phyloP scores from a whole-genome alignment of 2,329 filamentous ascomycete species.

The Neodidymelliopsis sp. region DNA sequence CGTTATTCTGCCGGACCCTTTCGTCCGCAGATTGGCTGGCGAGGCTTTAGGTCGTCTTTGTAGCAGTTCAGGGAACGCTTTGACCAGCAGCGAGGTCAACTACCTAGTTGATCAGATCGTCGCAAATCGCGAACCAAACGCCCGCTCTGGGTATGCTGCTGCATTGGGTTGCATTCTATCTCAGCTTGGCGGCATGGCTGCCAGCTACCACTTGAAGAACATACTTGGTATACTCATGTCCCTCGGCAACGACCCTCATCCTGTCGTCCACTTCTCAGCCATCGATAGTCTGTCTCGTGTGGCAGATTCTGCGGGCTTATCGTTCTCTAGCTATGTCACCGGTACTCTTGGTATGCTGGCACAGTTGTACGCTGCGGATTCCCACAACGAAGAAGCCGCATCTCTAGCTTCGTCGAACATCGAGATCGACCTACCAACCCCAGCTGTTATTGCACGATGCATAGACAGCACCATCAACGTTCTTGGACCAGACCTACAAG shows the following conservation, averaged over 20 bases:
- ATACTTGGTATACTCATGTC: conserved; percentile 99
- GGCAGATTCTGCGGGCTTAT: conserved; percentile 89
- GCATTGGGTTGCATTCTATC: conserved; percentile 92
- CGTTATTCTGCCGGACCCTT: conserved; percentile 82
- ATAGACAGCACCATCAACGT: conserved; percentile 98
- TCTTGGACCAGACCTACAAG: conserved; percentile 91
- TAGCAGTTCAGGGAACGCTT: conserved; percentile 81
- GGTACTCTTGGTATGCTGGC: conserved; percentile 93
- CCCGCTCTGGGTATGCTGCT: conserved; percentile 91
- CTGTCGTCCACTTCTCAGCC: conserved; percentile 95
- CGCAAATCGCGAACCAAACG: conserved; percentile 89
- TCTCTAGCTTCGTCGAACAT: conserved; percentile 87
- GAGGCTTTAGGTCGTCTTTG: conserved; percentile 87
- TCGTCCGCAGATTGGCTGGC: conserved; percentile 84
- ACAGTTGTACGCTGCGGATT: conserved; percentile 89
- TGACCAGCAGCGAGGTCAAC: conserved; percentile 90
- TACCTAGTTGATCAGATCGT: conserved; percentile 94
- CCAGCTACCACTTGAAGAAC: conserved; percentile 93
- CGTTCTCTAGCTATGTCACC: conserved; percentile 88
- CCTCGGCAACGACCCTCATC: conserved; percentile 92
- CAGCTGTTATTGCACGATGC: conserved; percentile 83
- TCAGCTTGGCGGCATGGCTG: conserved; percentile 96
- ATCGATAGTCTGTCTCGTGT: conserved; percentile 86
- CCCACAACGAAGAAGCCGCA: conserved; percentile 83
- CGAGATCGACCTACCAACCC: conserved; percentile 83